Percentiles rank a stretch among this genome's conserved stretches.
Conservation (phyloP, 306 rosid genomes). For the Castanopsis chinensis region DNA sequence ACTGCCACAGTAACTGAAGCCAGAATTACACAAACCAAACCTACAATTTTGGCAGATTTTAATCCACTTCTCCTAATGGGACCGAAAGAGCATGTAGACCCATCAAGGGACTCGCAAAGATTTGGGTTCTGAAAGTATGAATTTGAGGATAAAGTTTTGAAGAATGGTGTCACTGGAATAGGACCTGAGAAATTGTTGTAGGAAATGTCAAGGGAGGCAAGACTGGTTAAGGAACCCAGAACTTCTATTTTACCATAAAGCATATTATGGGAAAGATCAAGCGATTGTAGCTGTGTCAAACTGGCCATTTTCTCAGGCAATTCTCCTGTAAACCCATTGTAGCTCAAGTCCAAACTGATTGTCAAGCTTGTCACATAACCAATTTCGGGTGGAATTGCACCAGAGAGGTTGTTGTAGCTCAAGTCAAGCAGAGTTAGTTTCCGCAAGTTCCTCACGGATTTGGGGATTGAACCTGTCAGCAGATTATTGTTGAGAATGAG, state of each 20-base stretch:
- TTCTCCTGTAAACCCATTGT: constrained; percentile 69
- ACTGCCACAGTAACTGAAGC: constrained; percentile 58
- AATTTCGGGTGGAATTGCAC: constrained; percentile 67
- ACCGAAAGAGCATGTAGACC: constrained; percentile 75
- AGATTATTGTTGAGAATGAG: constrained; percentile 81
- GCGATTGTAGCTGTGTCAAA: constrained; percentile 77
- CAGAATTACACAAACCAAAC: constrained; percentile 50
- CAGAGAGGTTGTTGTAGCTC: constrained; percentile 82
- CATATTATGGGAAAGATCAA: constrained; percentile 83
- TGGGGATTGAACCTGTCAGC: constrained; percentile 72
- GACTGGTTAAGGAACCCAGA: constrained; percentile 75
- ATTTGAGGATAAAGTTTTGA: constrained; percentile 62
- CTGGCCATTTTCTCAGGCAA: constrained; percentile 66
- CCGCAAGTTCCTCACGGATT: constrained; percentile 64
- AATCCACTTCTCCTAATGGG: constrained; percentile 45
- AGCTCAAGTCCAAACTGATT: constrained; percentile 85
- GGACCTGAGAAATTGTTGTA: constrained; percentile 92
- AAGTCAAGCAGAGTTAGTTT: constrained; percentile 83
- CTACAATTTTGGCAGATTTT: constrained; percentile 65
- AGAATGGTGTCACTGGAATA: constrained; percentile 80
- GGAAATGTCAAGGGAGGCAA: constrained; percentile 77
- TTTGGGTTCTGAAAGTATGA: constrained; percentile 58
- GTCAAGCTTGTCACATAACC: constrained; percentile 84
- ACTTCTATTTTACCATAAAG: constrained; percentile 68
- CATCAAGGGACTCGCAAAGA: constrained; percentile 82